A percentile compares a stretch with the other conserved stretches of the same genome.
These are phyloP conservation scores for Fonsecaea pugnacius DNA, from an alignment of 2,329 filamentous ascomycete species.

Conservation along the genomic window DNA sequence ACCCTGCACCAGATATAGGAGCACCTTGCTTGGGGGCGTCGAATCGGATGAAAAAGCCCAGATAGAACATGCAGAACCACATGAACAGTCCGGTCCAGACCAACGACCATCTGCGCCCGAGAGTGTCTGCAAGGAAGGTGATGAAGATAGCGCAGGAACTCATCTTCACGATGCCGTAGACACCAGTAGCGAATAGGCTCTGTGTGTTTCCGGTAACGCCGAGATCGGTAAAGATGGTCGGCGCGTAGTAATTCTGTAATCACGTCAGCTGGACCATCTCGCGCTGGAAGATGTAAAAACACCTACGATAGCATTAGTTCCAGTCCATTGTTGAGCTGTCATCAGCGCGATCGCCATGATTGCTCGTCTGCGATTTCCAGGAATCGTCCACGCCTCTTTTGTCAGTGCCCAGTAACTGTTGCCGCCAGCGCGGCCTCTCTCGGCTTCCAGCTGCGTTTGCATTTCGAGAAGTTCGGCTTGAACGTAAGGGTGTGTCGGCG, in stretches of 20 bases:
- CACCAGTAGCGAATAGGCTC: conserved; percentile 72
- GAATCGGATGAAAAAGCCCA: conserved; percentile 71
- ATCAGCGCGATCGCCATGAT: conserved; percentile 60
- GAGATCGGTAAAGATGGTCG: conserved; percentile 69
- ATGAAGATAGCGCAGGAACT: conserved; percentile 67
- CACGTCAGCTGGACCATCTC: not conserved
- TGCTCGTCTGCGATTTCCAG: conserved; percentile 58
- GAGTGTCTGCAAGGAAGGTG: conserved; percentile 69
- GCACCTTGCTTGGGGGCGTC: conserved; percentile 60
- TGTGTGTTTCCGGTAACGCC: conserved; percentile 63
- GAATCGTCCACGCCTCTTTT: conserved; percentile 66
- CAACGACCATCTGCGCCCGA: conserved; percentile 67
- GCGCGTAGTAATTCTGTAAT: conserved; percentile 66
- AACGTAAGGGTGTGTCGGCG: conserved; percentile 59
- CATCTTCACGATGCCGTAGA: conserved; percentile 75
- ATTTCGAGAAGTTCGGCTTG: conserved; percentile 66
- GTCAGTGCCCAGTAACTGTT: conserved; percentile 61
- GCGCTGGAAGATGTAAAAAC: not conserved
- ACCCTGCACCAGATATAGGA: conserved; percentile 67
- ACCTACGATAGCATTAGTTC: conserved; percentile 57
- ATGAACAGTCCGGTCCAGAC: conserved; percentile 69
- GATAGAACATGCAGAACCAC: conserved; percentile 68
- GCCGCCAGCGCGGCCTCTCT: conserved; percentile 62
- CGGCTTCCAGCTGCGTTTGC: conserved; percentile 64
- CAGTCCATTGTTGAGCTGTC: conserved; percentile 60